Base-by-base conservation (phyloP, 2,329 filamentous ascomycete genomes). In the Diaporthe caulivora region DNA sequence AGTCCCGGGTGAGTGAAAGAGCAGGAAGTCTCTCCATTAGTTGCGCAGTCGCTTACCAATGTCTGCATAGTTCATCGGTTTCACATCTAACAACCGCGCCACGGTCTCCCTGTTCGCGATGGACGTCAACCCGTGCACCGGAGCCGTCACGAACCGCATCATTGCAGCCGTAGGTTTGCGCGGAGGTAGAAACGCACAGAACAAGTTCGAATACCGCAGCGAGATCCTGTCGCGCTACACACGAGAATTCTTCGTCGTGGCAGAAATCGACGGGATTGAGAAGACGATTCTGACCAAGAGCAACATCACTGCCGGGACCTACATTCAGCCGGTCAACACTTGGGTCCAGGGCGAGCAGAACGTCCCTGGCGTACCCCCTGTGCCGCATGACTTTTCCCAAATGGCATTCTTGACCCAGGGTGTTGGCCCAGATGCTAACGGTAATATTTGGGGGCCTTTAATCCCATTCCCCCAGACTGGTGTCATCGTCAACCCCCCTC, bases 401-500 rank as follows among this genome's bases (percentile, higher is more conserved):
- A 78, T 84, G 79, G 79, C 76, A 3, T 83, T 81, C 72, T 76
- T 84, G 9, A 82, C 81, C 5, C 67, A 77, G 29, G 83, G 82
- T 1, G 78, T 84, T 24, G 83, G 83, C 1, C 75, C 77, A 8
- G 82, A 83, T 64, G 81, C 75, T 9, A 75, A 78, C 4, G 82
- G 82, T 1, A 81, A 83, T 65, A 74, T 83, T 24, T 84, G 80
- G 78, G 82, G 82, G 0, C 81, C 82, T 0, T 84, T 5, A 78
- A 82, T 9, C 83, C 82, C 82, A 1, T 84, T 83, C 73, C 82
- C 82, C 0, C 81, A 84, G 76, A 81, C 78, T 1, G 82, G 82
- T 1, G 78, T 84, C 7, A 47, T 81, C n/a, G 79, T 11, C 13
- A 65, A 51, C 29, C 44, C 44, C 37, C 60, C 60, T 80, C 24